These are phyloP conservation scores for Fonsecaea multimorphosa DNA, from an alignment of 2,329 filamentous ascomycete species.

Conservation along the genomic window DNA sequence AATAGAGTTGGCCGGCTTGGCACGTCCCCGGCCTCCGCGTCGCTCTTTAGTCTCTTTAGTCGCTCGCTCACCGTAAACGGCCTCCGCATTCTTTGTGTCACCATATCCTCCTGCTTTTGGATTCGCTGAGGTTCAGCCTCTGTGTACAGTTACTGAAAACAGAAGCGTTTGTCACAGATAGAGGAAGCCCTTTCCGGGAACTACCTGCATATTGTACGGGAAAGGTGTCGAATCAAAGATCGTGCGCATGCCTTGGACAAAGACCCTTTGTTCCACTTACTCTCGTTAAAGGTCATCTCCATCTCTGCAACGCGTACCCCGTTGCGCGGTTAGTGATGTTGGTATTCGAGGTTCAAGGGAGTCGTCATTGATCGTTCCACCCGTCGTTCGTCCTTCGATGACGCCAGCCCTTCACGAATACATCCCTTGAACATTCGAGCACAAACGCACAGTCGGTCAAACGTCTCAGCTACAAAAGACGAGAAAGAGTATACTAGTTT, in stretches of 20 bases:
- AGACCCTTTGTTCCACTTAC: background rate
- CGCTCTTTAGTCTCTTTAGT: too few relatives aligned
- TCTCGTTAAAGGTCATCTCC: background rate
- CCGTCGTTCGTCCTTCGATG: slow-evolving; percentile 5
- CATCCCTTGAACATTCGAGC: slow-evolving; percentile 25
- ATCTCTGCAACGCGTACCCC: background rate
- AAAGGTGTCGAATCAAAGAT: background rate
- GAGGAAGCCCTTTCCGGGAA: background rate
- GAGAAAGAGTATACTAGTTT: slow-evolving; percentile 22
- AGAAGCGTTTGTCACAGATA: background rate
- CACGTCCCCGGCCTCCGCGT: background rate
- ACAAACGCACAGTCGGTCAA: slow-evolving; percentile 28
- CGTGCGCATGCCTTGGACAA: background rate
- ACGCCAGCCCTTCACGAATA: background rate
- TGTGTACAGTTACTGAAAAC: slow-evolving; percentile 6
- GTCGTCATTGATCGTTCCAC: background rate
- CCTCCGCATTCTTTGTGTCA: slow-evolving; percentile 15
- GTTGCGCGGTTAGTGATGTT: background rate
- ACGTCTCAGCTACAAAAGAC: slow-evolving; percentile 3
- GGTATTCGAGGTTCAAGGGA: slow-evolving; percentile 8
- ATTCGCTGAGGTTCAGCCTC: background rate
- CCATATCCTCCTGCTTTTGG: background rate
- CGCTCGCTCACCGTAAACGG: background rate
- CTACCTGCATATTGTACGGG: background rate
- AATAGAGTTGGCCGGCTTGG: slow-evolving; percentile 1